Conservation (phyloP, 2,329 filamentous ascomycete species). For the Botrytis tulipae region DNA sequence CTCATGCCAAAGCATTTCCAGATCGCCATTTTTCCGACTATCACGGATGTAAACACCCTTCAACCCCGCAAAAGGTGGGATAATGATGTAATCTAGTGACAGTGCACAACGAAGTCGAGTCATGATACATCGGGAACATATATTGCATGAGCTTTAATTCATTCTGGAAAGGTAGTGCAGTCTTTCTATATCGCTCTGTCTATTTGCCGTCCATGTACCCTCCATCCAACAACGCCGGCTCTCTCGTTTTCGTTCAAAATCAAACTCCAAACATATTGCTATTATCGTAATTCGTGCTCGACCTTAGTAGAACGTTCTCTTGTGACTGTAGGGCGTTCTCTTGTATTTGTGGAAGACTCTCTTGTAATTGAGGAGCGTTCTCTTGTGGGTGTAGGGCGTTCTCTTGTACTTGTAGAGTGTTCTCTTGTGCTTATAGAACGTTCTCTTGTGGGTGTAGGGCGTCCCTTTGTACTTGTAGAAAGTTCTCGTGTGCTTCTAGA, state of each 20-base stretch:
- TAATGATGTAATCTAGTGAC: background rate
- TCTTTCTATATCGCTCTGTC: conserved; percentile 5
- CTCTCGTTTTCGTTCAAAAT: background rate
- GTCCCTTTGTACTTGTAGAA: background rate
- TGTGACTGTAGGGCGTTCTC: background rate
- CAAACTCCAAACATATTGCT: background rate
- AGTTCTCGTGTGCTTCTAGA: background rate
- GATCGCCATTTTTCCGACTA: background rate
- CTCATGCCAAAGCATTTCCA: background rate
- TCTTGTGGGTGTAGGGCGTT: background rate
- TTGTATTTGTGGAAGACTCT: background rate
- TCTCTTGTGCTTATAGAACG: background rate
- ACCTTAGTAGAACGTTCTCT: background rate
- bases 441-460: background rate
- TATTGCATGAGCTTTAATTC: background rate
- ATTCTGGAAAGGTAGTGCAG: background rate
- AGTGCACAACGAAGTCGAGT: background rate
- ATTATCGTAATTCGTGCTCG: conserved; percentile 15
- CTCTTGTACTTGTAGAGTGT: background rate
- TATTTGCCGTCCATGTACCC: background rate
- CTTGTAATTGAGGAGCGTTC: background rate
- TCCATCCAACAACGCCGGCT: background rate
- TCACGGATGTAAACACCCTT: background rate
- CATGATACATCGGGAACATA: background rate
- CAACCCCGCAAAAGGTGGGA: background rate